phyloP scores from a whole-genome alignment of 225 moss, liverwort and hornwort species.

The Pseudisothecium myosuroides region DNA sequence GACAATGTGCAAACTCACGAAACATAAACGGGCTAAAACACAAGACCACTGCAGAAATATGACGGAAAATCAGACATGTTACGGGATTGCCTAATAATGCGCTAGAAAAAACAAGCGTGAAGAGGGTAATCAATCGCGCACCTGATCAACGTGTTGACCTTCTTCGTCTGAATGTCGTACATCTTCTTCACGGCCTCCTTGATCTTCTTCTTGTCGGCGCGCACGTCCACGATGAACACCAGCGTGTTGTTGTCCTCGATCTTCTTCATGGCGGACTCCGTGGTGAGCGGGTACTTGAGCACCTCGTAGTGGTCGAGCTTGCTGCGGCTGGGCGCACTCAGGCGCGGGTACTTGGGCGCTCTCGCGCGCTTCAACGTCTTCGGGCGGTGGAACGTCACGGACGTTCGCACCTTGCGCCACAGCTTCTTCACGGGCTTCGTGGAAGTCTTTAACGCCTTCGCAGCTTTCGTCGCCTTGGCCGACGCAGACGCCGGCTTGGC shows the following conservation, averaged over 20 bases:
- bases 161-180: conserved; percentile 88
- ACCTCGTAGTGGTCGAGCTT: conserved; percentile 87
- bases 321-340: conserved; percentile 55
- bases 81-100: background rate
- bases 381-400: conserved; percentile 79
- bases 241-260: conserved; percentile 85
- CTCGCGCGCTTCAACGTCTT: conserved; percentile 63
- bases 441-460: conserved; percentile 67
- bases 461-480: conserved; percentile 54
- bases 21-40: too few relatives aligned
- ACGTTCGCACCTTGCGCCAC: conserved; percentile 71
- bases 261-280: conserved; percentile 93
- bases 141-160: conserved; percentile 86
- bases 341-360: conserved; percentile 64
- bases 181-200: conserved; percentile 86
- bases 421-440: conserved; percentile 63
- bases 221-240: conserved; percentile 82
- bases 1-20: background rate
- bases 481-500: conserved; percentile 40
- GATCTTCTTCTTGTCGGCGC: conserved; percentile 76
- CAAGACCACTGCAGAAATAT: too few relatives aligned
- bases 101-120: background rate
- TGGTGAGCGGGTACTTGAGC: conserved; percentile 75
- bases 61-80: background rate
- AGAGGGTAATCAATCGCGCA: background rate